Base-by-base conservation (phyloP, 2,329 filamentous ascomycete genomes). In the Colletotrichum gloeosporioides region DNA sequence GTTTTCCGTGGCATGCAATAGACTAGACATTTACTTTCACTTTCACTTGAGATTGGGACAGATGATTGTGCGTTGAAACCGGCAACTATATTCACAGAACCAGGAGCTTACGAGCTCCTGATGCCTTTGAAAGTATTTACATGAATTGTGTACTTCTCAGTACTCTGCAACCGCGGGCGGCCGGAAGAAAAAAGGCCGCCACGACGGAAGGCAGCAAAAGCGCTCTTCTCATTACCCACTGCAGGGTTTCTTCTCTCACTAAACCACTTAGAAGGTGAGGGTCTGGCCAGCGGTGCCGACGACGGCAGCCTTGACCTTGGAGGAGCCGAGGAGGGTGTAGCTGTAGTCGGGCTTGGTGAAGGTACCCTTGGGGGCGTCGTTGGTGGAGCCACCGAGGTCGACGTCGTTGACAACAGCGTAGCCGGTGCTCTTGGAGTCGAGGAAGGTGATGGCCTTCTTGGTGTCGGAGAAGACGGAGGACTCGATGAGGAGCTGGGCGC, bases 401-500 rank as follows among this genome's bases (percentile, higher is more conserved):
- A 87, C 86, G 69, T 89, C 87, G 63, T 83, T 82, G 76, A 83
- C 82, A 8, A 85, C 83, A 57, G 85, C 86, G 73, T 84, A 87
- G 66, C 87, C 87, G 16, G 84, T 84, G 61, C 80, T 69, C 76
- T 86, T 80, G 73, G 86, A 88, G 82, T 89, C 85, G 67, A 79
- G 82, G 68, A 82, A 86, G 79, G 82, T 82, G 73, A 87, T 81
- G 63, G 84, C 83, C 57, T 77, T 80, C 75, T 79, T 80, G 78
- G 85, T 85, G 77, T 82, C 85, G 73, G 81, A 85, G 79, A 91
- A 91, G 78, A 84, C 84, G 75, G 88, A 88, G 68, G 89, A 91
- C 85, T 92, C 88, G 31, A 92, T 86, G 32, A 92, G 87, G n/a
- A 92, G 84, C 81, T 92, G 87, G n/a, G 91, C 90, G 15, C 87